Evolutionary conservation across 805 yeast species (phyloP).

Genomic region (Scheffersomyces stipitis): DNA sequence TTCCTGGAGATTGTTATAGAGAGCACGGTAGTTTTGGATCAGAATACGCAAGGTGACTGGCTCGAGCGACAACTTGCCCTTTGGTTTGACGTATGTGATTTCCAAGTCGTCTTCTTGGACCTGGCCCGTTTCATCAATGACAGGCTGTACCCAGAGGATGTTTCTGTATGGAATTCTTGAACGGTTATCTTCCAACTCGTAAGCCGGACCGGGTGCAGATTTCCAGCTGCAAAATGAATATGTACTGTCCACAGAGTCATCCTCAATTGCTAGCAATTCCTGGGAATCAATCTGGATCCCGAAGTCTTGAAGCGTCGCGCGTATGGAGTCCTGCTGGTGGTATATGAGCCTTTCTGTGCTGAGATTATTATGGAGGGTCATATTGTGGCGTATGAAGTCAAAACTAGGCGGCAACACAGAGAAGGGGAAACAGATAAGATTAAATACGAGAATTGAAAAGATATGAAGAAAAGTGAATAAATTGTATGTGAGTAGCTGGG

Average conservation of each 20-base stretch:
- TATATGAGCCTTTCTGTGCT: not conserved
- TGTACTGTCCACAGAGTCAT: too few relatives aligned
- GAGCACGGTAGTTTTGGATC: not conserved
- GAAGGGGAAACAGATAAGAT: too few relatives aligned
- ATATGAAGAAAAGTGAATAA: too few relatives aligned
- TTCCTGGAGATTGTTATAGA: not conserved
- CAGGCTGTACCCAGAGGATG: conserved; percentile 17
- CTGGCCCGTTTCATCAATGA: not conserved
- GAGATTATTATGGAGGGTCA: too few relatives aligned
- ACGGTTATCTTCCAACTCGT: too few relatives aligned
- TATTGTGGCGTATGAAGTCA: too few relatives aligned
- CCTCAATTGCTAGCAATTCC: too few relatives aligned
- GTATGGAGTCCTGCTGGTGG: not conserved
- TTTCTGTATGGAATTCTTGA: conserved; percentile 19
- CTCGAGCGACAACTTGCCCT: conserved; percentile 1
- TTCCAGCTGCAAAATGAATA: too few relatives aligned
- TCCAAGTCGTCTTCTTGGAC: conserved; percentile 4
- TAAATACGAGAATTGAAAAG: too few relatives aligned
- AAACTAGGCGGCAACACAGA: too few relatives aligned
- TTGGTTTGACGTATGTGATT: conserved; percentile 12
- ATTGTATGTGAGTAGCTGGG: too few relatives aligned
- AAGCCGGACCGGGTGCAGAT: too few relatives aligned
- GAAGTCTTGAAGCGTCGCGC: not conserved
- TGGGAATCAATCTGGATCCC: not conserved
- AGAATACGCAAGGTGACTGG: conserved; percentile 4